Percentiles rank a stretch among this genome's conserved stretches.
These are phyloP conservation scores for Fusarium cyanostomum DNA, from an alignment of 2,329 filamentous ascomycete species.

Conservation along the genomic window DNA sequence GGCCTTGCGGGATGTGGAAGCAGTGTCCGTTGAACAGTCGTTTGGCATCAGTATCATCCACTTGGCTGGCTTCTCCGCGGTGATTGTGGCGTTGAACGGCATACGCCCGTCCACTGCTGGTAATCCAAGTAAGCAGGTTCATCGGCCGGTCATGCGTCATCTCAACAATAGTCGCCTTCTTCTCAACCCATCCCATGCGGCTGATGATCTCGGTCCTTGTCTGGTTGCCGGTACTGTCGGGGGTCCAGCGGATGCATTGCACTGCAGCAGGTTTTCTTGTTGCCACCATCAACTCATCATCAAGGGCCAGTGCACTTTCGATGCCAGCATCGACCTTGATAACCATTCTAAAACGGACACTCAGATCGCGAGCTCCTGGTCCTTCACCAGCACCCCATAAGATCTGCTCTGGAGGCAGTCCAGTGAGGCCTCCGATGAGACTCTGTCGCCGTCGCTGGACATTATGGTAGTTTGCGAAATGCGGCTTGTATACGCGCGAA, in stretches of 20 bases:
- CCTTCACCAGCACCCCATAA: constrained; percentile 84
- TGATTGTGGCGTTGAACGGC: constrained; percentile 79
- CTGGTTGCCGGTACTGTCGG: constrained; percentile 82
- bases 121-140: constrained; percentile 94
- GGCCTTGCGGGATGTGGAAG: constrained; percentile 78
- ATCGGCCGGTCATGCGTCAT: constrained; percentile 97
- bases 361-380: constrained; percentile 83
- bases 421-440: constrained; percentile 66
- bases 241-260: constrained; percentile 95
- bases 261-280: constrained; percentile 93
- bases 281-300: constrained; percentile 91
- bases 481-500: constrained; percentile 84
- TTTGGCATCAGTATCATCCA: constrained; percentile 61
- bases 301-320: constrained; percentile 83
- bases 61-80: constrained; percentile 51
- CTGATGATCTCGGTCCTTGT: constrained; percentile 91
- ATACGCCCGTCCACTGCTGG: constrained; percentile 86
- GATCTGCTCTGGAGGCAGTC: constrained; percentile 67
- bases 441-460: constrained; percentile 70
- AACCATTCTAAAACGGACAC: constrained; percentile 93
- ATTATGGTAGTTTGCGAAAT: constrained; percentile 75
- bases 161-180: constrained; percentile 77
- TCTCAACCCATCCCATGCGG: constrained; percentile 85
- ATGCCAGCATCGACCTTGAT: constrained; percentile 98
- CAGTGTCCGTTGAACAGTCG: constrained; percentile 89